A percentile compares a stretch with the other conserved stretches of the same genome.
These are phyloP conservation scores for Apiotrichum gracile DNA, from an alignment of 1,284 basidiomycete species.

Conservation along the genomic window DNA sequence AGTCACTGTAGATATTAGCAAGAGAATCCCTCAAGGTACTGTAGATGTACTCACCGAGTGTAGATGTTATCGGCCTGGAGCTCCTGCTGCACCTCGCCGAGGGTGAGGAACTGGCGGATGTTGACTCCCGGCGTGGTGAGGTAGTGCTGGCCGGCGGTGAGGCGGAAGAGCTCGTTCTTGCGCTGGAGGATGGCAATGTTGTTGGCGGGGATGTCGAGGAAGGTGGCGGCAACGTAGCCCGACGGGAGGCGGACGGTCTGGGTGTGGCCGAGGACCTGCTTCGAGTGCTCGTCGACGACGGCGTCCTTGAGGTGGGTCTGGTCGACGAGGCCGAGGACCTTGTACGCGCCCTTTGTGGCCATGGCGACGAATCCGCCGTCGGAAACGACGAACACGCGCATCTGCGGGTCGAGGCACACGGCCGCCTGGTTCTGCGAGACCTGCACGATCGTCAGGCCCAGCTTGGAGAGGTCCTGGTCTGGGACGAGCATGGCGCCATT, in stretches of 20 bases:
- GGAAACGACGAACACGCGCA: slow-evolving; percentile 12
- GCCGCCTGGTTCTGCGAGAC: slow-evolving; percentile 17
- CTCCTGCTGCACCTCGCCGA: slow-evolving; percentile 16
- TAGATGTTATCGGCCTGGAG: slow-evolving; percentile 13
- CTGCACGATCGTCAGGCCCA: slow-evolving; percentile 14
- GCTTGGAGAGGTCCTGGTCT: slow-evolving; percentile 5
- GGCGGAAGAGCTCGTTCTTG: slow-evolving; percentile 10
- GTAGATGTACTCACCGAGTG: slow-evolving; percentile 11
- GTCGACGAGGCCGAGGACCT: slow-evolving; percentile 15
- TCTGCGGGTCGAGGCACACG: slow-evolving; percentile 14
- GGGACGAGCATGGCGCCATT: background rate
- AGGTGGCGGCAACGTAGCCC: slow-evolving; percentile 13
- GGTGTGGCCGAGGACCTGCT: slow-evolving; percentile 6
- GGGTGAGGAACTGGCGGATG: slow-evolving; percentile 10
- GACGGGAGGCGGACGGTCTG: slow-evolving; percentile 10
- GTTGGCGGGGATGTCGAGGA: slow-evolving; percentile 15
- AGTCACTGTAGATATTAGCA: slow-evolving; percentile 3
- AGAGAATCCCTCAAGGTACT: too few species aligned
- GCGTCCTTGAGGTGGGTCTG: slow-evolving; percentile 10
- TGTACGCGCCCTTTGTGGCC: slow-evolving; percentile 13
- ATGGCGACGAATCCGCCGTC: slow-evolving; percentile 16
- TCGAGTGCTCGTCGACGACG: slow-evolving; percentile 6
- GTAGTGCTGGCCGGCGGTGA: slow-evolving; percentile 15
- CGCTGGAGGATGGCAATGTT: slow-evolving; percentile 15
- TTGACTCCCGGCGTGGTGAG: slow-evolving; percentile 6